These are phyloP conservation scores for Scheffersomyces ergatensis DNA, from an alignment of 805 yeast genomes.

Conservation along the genomic window DNA sequence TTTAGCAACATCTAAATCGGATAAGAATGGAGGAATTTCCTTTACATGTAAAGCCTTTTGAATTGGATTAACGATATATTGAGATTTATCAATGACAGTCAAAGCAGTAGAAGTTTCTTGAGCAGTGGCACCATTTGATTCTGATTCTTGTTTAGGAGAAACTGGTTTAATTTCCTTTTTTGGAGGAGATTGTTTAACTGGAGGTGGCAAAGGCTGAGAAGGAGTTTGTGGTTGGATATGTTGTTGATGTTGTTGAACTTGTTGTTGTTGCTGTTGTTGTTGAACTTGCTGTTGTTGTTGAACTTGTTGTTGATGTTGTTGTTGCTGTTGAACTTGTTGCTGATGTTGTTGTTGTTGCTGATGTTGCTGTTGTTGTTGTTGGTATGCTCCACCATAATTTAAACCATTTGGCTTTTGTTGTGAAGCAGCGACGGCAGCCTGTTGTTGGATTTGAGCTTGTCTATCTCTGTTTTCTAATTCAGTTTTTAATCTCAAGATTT, in stretches of 20 bases:
- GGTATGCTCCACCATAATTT: no score
- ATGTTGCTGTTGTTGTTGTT: slow-evolving; percentile 23
- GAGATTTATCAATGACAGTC: slow-evolving; percentile 37
- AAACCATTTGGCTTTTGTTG: slow-evolving; percentile 16
- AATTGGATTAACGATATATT: slow-evolving; percentile 40
- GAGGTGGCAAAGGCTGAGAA: slow-evolving; percentile 12
- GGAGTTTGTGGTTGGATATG: slow-evolving; percentile 8
- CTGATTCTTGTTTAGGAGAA: slow-evolving; percentile 9
- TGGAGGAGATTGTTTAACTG: slow-evolving; percentile 15
- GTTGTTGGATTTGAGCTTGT: slow-evolving; percentile 42
- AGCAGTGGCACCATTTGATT: slow-evolving; percentile 4
- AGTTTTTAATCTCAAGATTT: slow-evolving; percentile 77
- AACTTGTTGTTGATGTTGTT: slow-evolving; percentile 9
- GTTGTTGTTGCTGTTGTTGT: slow-evolving; percentile 4
- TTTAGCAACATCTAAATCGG: slow-evolving; percentile 74
- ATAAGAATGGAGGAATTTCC: slow-evolving; percentile 77
- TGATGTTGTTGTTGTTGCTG: slow-evolving; percentile 28
- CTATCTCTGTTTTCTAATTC: slow-evolving; percentile 83
- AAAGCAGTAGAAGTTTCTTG: slow-evolving; percentile 32
- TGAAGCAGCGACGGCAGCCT: slow-evolving; percentile 10
- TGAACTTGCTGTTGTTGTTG: slow-evolving; percentile 14
- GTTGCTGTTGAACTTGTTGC: slow-evolving; percentile 13
- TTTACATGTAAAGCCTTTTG: slow-evolving; percentile 58
- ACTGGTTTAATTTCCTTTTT: slow-evolving; percentile 13
- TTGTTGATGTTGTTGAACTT: slow-evolving; percentile 9